phyloP scores from a whole-genome alignment of 1,284 basidiomycete species.

The Leucoagaricus sp. region DNA sequence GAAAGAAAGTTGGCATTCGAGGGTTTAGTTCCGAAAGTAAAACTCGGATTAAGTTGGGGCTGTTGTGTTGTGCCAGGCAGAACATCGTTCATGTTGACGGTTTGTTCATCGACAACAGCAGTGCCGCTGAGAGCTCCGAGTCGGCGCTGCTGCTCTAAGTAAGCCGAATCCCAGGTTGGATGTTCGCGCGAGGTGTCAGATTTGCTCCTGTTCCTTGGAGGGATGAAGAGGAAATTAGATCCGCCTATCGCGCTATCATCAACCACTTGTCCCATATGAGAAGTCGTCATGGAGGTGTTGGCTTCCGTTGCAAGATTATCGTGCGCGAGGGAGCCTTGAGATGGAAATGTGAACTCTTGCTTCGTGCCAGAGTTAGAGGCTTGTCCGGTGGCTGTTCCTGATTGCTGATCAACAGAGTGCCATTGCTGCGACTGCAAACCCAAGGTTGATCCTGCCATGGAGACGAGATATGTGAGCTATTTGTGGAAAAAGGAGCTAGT shows the following conservation, averaged over 20 bases:
- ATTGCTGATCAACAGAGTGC: slow-evolving; percentile 12
- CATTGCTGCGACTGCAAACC: slow-evolving; percentile 14
- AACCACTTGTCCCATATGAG: background rate
- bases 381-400: slow-evolving; percentile 5
- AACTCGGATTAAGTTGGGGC: slow-evolving; percentile 27
- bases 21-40: slow-evolving; percentile 27
- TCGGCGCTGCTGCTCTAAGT: slow-evolving; percentile 21
- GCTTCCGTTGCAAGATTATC: background rate
- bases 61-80: slow-evolving; percentile 30
- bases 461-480: slow-evolving; percentile 11
- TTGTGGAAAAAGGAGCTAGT: background rate
- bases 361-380: slow-evolving; percentile 2
- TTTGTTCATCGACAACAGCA: slow-evolving; percentile 32
- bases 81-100: slow-evolving; percentile 52
- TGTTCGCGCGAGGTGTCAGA: slow-evolving; percentile 62
- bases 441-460: slow-evolving; percentile 12
- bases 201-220: slow-evolving; percentile 43
- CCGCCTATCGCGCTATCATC: slow-evolving; percentile 11
- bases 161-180: slow-evolving; percentile 49
- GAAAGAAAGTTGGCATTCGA: slow-evolving; percentile 46
- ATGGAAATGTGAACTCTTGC: slow-evolving; percentile 13
- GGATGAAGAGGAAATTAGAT: slow-evolving; percentile 31
- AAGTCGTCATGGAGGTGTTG: slow-evolving; percentile 1
- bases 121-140: slow-evolving; percentile 20
- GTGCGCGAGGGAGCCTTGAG: slow-evolving; percentile 6